phyloP scores from a whole-genome alignment of 495 filamentous ascomycete genomes.

The Filosporella fistucella region DNA sequence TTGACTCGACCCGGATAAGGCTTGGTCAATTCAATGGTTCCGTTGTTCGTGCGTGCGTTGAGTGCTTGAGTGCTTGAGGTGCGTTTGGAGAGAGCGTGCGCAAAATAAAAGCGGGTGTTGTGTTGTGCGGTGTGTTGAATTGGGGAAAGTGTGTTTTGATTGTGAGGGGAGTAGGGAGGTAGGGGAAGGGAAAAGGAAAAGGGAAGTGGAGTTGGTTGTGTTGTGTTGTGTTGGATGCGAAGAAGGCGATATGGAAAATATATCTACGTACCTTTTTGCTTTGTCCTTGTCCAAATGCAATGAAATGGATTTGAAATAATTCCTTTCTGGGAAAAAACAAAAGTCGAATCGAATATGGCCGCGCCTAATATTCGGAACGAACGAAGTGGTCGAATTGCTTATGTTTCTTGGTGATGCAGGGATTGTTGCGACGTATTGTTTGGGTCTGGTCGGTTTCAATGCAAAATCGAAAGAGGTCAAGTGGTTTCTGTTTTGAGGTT shows the following conservation, averaged over 20 bases:
- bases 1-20: constrained; percentile 7
- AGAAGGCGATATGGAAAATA: too few species aligned
- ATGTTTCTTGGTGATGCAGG: constrained; percentile 1
- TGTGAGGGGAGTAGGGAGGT: background rate
- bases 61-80: background rate
- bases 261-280: too few species aligned
- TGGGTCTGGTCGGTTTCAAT: background rate
- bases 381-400: background rate
- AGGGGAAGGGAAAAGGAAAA: background rate
- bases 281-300: background rate
- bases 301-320: background rate
- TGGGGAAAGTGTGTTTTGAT: background rate
- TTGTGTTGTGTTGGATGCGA: too few species aligned
- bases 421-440: background rate
- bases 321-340: too few species aligned
- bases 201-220: too few species aligned
- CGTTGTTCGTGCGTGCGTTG: background rate
- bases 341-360: background rate
- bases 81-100: too few species aligned
- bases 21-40: background rate
- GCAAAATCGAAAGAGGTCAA: constrained; percentile 7
- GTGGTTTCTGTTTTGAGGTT: background rate
- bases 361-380: background rate
- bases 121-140: too few species aligned
- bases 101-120: too few species aligned